These are phyloP conservation scores for Centrapalus pauciflorus DNA, from an alignment of 129 eudicot genomes.

Conservation along the genomic window DNA sequence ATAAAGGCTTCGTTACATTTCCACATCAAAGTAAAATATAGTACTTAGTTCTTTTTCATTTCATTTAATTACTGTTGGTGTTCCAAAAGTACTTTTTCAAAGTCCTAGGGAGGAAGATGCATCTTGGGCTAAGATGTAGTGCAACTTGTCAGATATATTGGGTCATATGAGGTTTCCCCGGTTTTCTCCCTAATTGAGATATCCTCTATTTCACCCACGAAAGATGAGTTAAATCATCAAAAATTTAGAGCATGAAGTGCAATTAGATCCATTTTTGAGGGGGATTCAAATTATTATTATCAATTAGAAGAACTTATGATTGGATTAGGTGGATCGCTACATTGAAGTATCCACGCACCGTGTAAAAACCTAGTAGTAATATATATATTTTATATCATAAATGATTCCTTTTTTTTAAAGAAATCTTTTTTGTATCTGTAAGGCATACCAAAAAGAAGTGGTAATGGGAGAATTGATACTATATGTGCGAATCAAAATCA, in stretches of 20 bases:
- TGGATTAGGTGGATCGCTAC: not conserved
- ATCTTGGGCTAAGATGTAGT: no score
- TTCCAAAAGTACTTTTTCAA: not conserved
- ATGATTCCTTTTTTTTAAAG: not conserved
- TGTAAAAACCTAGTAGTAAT: no score
- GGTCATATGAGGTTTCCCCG: no score
- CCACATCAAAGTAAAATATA: not conserved
- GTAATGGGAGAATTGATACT: no score
- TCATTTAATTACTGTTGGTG: not conserved
- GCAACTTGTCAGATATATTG: no score
- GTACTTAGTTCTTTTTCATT: not conserved
- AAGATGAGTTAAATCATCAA: no score
- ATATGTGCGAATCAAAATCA: not conserved
- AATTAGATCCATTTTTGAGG: no score
- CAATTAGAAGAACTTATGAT: not conserved
- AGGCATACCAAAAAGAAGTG: not conserved
- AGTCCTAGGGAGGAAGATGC: no score
- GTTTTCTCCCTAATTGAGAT: no score
- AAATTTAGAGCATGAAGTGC: no score
- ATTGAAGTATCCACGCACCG: not conserved
- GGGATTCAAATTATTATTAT: no score
- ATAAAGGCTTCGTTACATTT: not conserved
- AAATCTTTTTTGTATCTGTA: not conserved
- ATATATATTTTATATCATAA: not conserved
- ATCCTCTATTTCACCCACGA: no score